These are phyloP conservation scores for Nothopassalora personata DNA, from an alignment of 2,329 filamentous ascomycete genomes.

Conservation along the genomic window DNA sequence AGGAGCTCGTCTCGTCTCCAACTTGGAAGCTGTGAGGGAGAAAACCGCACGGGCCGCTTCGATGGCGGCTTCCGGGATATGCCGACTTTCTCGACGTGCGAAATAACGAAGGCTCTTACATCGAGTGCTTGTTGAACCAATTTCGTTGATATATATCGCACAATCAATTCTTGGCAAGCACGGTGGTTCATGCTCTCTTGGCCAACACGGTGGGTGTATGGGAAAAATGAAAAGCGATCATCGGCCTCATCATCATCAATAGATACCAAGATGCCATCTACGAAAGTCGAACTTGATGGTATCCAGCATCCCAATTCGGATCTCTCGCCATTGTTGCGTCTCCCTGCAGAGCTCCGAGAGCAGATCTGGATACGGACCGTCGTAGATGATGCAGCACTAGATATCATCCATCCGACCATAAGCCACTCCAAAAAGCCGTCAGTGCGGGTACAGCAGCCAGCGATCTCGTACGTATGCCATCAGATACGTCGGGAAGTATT, in stretches of 20 bases:
- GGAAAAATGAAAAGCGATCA: not conserved
- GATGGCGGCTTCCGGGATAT: no score
- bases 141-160: no score
- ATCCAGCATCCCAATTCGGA: not conserved
- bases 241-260: not conserved
- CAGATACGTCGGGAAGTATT: not conserved
- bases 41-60: no score
- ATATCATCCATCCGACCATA: not conserved
- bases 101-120: no score
- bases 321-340: not conserved
- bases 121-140: no score
- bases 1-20: conserved; percentile 1
- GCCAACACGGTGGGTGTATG: not conserved
- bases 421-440: not conserved
- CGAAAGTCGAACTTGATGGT: not conserved
- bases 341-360: not conserved
- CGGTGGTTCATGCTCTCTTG: not conserved
- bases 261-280: not conserved
- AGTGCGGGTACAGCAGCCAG: not conserved
- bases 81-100: no score
- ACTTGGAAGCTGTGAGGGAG: not conserved
- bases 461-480: not conserved
- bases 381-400: not conserved
- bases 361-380: not conserved
- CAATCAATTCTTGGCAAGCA: no score